Evolutionary conservation across 2,329 filamentous ascomycete species (phyloP), one percentile per base, ranked within the genome.

Genomic region (Elsinoe perseae): DNA sequence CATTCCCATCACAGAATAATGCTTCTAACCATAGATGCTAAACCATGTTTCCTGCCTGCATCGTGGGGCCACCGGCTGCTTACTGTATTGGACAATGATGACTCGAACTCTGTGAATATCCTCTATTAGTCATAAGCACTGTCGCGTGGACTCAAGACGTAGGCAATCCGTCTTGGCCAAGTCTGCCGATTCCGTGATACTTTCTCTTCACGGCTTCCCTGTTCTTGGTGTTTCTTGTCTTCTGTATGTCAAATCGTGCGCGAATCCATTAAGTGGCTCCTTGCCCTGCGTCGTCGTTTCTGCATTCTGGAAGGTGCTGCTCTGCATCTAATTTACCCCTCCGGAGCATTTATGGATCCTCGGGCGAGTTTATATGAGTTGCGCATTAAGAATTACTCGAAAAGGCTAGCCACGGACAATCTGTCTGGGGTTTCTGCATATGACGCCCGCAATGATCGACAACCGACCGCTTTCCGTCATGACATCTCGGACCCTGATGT

Each of bases 331-430:
- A 52, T 52, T 52, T 38, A 52, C 48, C 48, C 48, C 48, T 34
- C 48, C 48, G 48, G 48, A 52, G 48, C 25, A 32, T 50, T 50
- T 44, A 44, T 44, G 40, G 40, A 44, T 21, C 10, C 23, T 9
- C 40, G 44, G 44, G 25, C 25, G 30, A 32, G 48, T 52, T 25
- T 52, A 32, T 16, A 50, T 50, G 44, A 50, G 25, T 16, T 43
- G 20, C 32, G 44, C 48, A 34, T 52, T 34, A 20, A 28, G 30
- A 52, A 52, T 52, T 52, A 20, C 48, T 28, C 16, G 14, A 18
- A 21, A 10, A 16, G 18, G 48, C 30, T 52, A 52, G 48, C 48
- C 48, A 52, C 48, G 48, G 48, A 52, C 48, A 52, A 52, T 52
- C 28, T 32, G 30, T 52, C 48, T 52, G 48, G 48, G 48, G 48